Conservation (phyloP, 257 asterid species). For the Solanum chiquidenum region DNA sequence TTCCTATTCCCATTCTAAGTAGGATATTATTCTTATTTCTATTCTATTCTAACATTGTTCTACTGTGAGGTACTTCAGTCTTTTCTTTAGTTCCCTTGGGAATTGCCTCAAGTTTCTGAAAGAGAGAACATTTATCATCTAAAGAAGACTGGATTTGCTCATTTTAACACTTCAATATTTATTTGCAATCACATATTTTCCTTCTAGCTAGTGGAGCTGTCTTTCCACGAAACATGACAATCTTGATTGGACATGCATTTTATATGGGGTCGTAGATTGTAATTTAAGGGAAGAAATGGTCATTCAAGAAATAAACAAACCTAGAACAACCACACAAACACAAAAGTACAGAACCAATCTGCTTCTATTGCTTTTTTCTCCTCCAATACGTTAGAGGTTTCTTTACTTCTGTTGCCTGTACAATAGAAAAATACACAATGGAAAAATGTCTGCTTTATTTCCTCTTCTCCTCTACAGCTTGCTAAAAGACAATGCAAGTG, state of each 20-base stretch:
- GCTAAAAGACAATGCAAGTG: neutral
- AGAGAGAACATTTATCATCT: neutral
- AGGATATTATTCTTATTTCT: neutral
- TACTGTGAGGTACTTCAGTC: neutral
- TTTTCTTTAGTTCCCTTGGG: neutral
- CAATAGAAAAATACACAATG: neutral
- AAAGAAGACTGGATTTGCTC: neutral
- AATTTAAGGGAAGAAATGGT: neutral
- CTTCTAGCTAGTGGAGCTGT: neutral
- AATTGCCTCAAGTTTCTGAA: neutral
- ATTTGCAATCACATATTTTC: neutral
- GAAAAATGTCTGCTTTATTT: neutral
- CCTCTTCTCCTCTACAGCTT: neutral
- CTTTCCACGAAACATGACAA: neutral
- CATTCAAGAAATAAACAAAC: neutral
- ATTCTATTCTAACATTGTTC: neutral
- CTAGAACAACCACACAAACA: neutral
- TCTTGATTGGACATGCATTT: neutral
- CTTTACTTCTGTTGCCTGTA: neutral
- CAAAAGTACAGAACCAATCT: neutral
- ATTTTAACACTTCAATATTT: neutral
- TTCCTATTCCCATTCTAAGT: neutral
- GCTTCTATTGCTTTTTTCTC: neutral
- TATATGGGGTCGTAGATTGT: neutral
- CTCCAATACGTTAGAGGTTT: neutral